Evolutionary conservation across 2,329 filamentous ascomycete species (phyloP).

Genomic region (Fusarium sp.): DNA sequence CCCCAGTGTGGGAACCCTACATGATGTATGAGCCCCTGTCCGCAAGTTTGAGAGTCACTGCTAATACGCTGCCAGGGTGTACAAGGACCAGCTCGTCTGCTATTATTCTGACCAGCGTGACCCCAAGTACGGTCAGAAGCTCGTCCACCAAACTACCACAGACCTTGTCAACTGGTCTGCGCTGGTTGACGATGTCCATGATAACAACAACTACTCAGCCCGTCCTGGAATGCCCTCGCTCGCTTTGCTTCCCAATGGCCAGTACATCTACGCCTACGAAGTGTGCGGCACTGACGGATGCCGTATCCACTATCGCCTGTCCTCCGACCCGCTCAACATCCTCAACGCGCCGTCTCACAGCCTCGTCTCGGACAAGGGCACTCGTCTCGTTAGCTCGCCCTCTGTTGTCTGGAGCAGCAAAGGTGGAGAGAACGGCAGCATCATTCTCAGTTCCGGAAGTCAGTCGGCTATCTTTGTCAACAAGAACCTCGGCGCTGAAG

Average conservation of each 20-base stretch:
- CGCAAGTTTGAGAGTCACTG: accelerated
- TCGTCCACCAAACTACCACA: slow-evolving; percentile 74
- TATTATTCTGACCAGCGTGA: slow-evolving; percentile 83
- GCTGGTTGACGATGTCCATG: slow-evolving; percentile 72
- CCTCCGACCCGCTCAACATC: slow-evolving; percentile 56
- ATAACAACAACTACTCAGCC: slow-evolving; percentile 69
- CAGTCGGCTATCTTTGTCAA: slow-evolving; percentile 60
- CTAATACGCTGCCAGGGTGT: slow-evolving; percentile 55
- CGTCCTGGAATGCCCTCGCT: slow-evolving; percentile 80
- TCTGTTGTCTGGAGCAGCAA: slow-evolving; percentile 61
- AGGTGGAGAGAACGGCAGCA: slow-evolving; percentile 62
- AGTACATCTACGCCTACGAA: slow-evolving; percentile 74
- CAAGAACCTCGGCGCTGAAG: slow-evolving; percentile 55
- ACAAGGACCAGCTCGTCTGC: slow-evolving; percentile 72
- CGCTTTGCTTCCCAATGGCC: slow-evolving; percentile 68
- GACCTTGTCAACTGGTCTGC: slow-evolving; percentile 74
- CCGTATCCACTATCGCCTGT: slow-evolving; percentile 62
- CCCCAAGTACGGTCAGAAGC: slow-evolving; percentile 75
- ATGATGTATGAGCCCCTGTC: slow-evolving; percentile 58
- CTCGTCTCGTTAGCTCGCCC: slow-evolving; percentile 58
- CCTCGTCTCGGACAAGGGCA: slow-evolving; percentile 54
- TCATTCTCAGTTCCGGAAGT: slow-evolving; percentile 59
- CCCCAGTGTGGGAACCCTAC: slow-evolving; percentile 82
- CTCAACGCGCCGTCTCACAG: slow-evolving; percentile 48
- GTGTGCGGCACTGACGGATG: slow-evolving; percentile 64